phyloP scores from a whole-genome alignment of 2,329 filamentous ascomycete genomes.

The Botrytis deweyae region DNA sequence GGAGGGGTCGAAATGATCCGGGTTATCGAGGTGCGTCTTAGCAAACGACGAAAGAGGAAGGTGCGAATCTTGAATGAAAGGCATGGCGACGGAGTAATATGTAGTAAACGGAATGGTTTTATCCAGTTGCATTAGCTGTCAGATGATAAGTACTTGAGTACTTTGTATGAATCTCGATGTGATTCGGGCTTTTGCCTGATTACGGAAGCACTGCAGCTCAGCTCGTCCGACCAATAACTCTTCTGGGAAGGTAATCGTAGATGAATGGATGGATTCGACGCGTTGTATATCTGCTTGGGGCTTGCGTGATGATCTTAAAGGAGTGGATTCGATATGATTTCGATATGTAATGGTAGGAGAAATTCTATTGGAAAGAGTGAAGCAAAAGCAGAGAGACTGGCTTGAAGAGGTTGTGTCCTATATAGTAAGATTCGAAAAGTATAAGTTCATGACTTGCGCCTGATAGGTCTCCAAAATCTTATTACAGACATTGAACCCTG shows the following conservation, averaged over 20 bases:
- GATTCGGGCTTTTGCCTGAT: conserved; percentile 1
- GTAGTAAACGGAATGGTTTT: not conserved
- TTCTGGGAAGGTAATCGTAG: conserved; percentile 9
- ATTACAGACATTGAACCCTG: conserved; percentile 16
- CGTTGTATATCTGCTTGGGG: conserved; percentile 4
- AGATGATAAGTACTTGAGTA: conserved; percentile 3
- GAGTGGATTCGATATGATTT: conserved; percentile 5
- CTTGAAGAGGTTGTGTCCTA: conserved; percentile 1
- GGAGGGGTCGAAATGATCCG: conserved; percentile 15
- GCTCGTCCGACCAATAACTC: conserved; percentile 5
- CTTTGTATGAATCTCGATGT: not conserved
- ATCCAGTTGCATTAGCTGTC: conserved; percentile 8
- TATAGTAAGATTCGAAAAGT: not conserved
- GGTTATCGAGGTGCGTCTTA: conserved; percentile 22
- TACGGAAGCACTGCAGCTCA: not conserved
- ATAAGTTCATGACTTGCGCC: conserved; percentile 16
- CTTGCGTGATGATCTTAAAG: not conserved
- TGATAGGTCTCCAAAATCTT: conserved; percentile 16
- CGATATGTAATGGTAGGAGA: not conserved
- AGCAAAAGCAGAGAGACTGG: not conserved
- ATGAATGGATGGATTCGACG: not conserved
- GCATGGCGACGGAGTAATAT: conserved; percentile 25
- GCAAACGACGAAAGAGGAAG: conserved; percentile 30
- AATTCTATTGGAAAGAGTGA: conserved; percentile 1
- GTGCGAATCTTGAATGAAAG: conserved; percentile 27